Base-by-base conservation (phyloP, 2,329 filamentous ascomycete genomes). In the Diplodia intermedia region DNA sequence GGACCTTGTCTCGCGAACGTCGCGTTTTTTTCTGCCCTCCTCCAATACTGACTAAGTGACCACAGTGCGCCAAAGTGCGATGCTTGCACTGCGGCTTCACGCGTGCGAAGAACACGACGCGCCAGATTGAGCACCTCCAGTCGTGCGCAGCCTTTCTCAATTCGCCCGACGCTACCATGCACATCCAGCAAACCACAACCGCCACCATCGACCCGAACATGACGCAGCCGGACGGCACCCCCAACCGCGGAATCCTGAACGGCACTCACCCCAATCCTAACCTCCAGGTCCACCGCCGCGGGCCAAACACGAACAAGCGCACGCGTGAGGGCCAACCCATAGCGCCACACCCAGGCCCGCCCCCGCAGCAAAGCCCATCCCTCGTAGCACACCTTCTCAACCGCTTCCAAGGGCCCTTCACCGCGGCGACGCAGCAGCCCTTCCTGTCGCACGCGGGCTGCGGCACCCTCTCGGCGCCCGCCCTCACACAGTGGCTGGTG, bases 361-460 rank as follows among this genome's bases (percentile, higher is more conserved):
- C 43, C 33, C 71, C 68, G 23, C 73, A 71, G 33, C 72, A 74
- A 36, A 73, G 77, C 14, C 82, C 82, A 7, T 83, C 86, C 4
- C 79, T 91, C 56, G 90, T 88, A 1, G 77, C 80, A 65, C 82
- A 88, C 73, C 86, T 91, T 53, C 82, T 88, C 70, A 75, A 80
- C 54, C 82, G 81, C 65, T 82, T 83, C 73, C 75, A 80, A 2
- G 73, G 77, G 4, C 79, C 81, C 56, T 86, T 86, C 75, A 79
- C 77, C 3, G 77, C 79, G 33, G 89, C 90, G 12, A 92, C 90
- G 0, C 88, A 89, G 69, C 85, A 88, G 66, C 83, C 86, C 0
- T 92, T 93, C 78, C 86, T 93, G 63, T 82, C 81, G 12, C 83
- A 86, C 57, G 90, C 90, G 6, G 89, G 89, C 15, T 82, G 83